Base-by-base conservation (phyloP, 2,329 filamentous ascomycete genomes). In the Aureobasidium musti region DNA sequence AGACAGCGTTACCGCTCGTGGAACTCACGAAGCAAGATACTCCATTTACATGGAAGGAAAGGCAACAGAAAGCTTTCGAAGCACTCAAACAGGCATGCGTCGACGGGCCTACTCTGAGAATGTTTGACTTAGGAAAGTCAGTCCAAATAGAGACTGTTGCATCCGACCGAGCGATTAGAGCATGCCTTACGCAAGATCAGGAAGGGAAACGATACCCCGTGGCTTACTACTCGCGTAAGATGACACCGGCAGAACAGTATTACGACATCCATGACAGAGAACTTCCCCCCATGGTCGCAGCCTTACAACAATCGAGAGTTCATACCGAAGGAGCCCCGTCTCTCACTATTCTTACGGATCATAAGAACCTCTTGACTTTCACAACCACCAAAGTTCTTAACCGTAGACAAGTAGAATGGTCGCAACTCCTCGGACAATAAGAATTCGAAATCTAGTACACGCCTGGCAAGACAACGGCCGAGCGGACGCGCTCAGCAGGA, bases 191-290 rank as follows among this genome's bases (percentile, higher is more conserved):
- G 23, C n/a, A 60, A 47, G 69, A 71, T 3, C 39, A 60, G 23
- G 39, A 60, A 30, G 39, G 64, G 35, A 49, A 68, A 47, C 60
- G 59, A 66, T 49, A 69, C 23, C 66, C 45, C 43, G 41, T 70
- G 60, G 67, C 64, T 21, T 70, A 70, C 60, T 69, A 68, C 56
- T 70, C 65, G 49, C 35, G 50, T 35, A 69, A 68, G 39, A 69
- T 70, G 43, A 66, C 37, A 37, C 69, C 37, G 5, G 50, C 35
- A 30, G 67, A 70, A 66, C 26, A 65, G 41, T 67, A 68, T 60
- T 70, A 70, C 49, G 43, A 69, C 35, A 67, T 70, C 33, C n/a
- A 60, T 60, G n/a, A 60, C 26, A 60, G 45, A 33, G 56, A 60
- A 60, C 23, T 60, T 6, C 56, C 45, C 17, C 21, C 54, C 37